Conservation (phyloP, 1,284 basidiomycete genomes). For the Cutaneotrichosporon arboriforme region DNA sequence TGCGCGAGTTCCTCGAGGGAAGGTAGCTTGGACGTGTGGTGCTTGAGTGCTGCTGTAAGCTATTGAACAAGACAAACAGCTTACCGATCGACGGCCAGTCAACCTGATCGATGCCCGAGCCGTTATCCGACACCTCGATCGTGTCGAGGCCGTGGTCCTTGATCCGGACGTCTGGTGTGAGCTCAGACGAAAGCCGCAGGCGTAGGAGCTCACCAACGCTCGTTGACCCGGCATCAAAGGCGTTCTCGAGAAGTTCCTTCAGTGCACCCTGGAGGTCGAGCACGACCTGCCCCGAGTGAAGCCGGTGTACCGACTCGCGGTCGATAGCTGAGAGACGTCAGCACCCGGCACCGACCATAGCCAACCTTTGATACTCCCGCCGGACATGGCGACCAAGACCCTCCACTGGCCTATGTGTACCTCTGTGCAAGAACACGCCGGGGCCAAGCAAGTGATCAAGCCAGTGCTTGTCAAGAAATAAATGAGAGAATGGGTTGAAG, state of each 20-base stretch:
- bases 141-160: slow-evolving; percentile 80
- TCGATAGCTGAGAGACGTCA: slow-evolving; percentile 58
- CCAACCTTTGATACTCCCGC: slow-evolving; percentile 9
- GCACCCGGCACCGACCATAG: not conserved
- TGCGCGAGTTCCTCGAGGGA: slow-evolving; percentile 68
- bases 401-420: too few species aligned
- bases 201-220: slow-evolving; percentile 64
- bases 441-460: not conserved
- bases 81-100: slow-evolving; percentile 75
- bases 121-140: slow-evolving; percentile 91
- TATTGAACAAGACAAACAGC: not conserved
- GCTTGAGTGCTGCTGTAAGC: slow-evolving; percentile 64
- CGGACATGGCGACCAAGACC: not conserved
- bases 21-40: slow-evolving; percentile 87
- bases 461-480: not conserved
- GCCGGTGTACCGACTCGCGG: slow-evolving; percentile 66
- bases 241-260: slow-evolving; percentile 96
- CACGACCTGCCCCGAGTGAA: slow-evolving; percentile 92
- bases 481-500: not conserved
- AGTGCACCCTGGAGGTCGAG: slow-evolving; percentile 88
- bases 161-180: slow-evolving; percentile 72
- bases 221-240: slow-evolving; percentile 84
- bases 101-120: slow-evolving; percentile 69
- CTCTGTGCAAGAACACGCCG: not conserved
- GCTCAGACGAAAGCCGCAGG: not conserved